Evolutionary conservation across 2,329 filamentous ascomycete genomes (phyloP).

Genomic region (Verticillium zaregamsianum): DNA sequence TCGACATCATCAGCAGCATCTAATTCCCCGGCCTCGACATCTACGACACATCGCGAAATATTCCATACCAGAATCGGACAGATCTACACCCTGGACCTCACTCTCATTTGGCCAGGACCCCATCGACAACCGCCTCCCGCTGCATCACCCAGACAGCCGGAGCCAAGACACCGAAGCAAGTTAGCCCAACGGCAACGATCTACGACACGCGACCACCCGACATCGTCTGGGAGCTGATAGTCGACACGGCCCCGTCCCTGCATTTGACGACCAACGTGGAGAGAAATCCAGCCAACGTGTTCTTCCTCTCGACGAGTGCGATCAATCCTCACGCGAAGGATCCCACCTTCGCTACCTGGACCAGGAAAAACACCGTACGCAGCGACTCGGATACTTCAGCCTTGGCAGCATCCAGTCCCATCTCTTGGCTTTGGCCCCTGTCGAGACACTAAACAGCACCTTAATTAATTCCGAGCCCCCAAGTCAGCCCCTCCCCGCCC

Average conservation of each 20-base stretch:
- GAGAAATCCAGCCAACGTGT: not conserved
- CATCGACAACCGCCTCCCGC: too few species aligned
- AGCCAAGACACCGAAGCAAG: not conserved
- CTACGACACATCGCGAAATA: not conserved
- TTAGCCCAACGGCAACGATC: not conserved
- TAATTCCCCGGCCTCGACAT: not conserved
- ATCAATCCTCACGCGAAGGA: too few species aligned
- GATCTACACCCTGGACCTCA: not conserved
- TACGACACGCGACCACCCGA: not conserved
- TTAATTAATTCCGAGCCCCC: conserved; percentile 2
- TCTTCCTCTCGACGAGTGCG: too few species aligned
- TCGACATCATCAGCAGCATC: not conserved
- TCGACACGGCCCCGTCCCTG: not conserved
- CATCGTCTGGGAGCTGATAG: not conserved
- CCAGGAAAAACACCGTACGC: not conserved
- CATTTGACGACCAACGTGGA: too few species aligned
- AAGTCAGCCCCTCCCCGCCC: not conserved
- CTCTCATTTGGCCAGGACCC: too few species aligned
- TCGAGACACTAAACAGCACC: not conserved
- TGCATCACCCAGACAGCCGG: not conserved
- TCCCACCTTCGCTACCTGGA: not conserved
- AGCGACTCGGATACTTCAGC: not conserved
- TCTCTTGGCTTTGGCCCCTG: conserved; percentile 2
- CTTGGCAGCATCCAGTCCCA: not conserved
- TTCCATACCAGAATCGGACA: not conserved